Conservation (phyloP, 2,329 filamentous ascomycete species). For the Cladophialophora immunda region DNA sequence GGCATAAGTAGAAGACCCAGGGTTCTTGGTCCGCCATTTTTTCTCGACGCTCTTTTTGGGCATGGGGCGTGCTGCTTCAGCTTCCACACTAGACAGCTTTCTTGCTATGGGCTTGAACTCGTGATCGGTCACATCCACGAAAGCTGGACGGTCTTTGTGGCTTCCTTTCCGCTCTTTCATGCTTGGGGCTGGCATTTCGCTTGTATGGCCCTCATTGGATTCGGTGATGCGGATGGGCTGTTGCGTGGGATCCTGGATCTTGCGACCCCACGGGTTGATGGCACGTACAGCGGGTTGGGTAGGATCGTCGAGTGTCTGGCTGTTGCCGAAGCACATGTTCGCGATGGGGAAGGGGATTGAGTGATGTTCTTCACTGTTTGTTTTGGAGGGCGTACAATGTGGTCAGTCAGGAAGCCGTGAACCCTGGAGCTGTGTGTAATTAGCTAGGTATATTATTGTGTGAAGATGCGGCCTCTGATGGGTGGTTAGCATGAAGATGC, state of each 20-base stretch:
- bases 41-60: conserved; percentile 6
- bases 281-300: conserved; percentile 32
- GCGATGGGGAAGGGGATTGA: neutral
- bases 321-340: conserved; percentile 33
- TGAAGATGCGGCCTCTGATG: neutral
- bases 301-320: conserved; percentile 24
- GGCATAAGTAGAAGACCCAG: conserved; percentile 1
- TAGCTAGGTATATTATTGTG: neutral
- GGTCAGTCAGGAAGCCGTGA: neutral
- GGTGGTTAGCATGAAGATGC: neutral
- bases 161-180: conserved; percentile 12
- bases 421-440: neutral
- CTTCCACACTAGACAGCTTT: conserved; percentile 5
- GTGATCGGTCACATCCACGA: conserved; percentile 11
- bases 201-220: conserved; percentile 16
- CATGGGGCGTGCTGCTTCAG: neutral
- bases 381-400: neutral
- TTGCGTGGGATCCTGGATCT: conserved; percentile 31
- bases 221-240: conserved; percentile 32
- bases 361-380: neutral
- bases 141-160: conserved; percentile 10
- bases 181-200: neutral
- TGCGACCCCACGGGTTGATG: neutral
- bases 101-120: neutral
- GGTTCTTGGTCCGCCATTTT: conserved; percentile 9